Evolutionary conservation across 805 yeast genomes (phyloP), one percentile per base, ranked within the genome.

Genomic region (Metschnikowia similis): DNA sequence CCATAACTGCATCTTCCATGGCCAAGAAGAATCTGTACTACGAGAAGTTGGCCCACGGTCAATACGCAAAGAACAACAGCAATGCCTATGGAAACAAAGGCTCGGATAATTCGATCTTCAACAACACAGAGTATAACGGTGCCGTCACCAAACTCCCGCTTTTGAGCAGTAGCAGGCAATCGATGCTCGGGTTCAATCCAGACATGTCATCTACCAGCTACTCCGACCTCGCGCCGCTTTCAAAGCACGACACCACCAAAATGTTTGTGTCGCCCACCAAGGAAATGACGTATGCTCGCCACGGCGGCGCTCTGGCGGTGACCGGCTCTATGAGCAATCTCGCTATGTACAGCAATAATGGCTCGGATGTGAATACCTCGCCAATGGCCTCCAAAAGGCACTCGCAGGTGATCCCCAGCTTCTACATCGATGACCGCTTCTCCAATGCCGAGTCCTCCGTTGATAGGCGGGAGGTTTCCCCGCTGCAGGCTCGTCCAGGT

Each of bases 211-310:
- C 71, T 14, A 63, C 71, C 28, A 69, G 66, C 53, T 63, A 60
- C 43, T 62, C 67, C 11, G 72, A 67, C 16, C 53, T 55, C 10
- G 69, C 60, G 13, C 46, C 50, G 4, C 64, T 74, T 0, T 56
- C 72, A 10, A 67, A 68, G 50, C 67, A 69, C 48, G 80, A 75
- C 52, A 65, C 71, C 56, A 74, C 79, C 35, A 70, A 63, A 47
- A 74, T 84, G 78, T 88, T 85, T 65, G 80, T 87, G 47, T 87
- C 94, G 2, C 96, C 96, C 32, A 88, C 95, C 0, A 84, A 83
- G 14, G 89, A 86, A 59, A 78, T 83, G 79, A 72, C 72, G 49
- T 77, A 76, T 57, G 72, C 68, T 57, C 66, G 72, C 39, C 64
- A 59, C 31, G 60, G 61, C 42, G 46, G 40, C 31, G 8, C 34